Conservation (phyloP, 768 basidiomycete species). For the Daedalea quercina region DNA sequence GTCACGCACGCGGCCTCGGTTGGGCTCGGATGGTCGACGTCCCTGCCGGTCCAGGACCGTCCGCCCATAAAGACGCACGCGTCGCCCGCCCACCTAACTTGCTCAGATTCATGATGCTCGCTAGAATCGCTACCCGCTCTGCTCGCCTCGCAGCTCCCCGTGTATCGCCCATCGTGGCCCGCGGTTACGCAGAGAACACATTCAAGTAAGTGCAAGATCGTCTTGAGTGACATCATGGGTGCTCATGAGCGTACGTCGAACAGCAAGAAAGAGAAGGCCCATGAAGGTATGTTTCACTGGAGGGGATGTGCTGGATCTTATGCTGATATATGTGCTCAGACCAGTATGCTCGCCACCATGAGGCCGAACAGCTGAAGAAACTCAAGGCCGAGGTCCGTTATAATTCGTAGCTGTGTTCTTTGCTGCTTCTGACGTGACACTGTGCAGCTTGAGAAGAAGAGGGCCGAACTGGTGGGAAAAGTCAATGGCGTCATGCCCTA, state of each 20-base stretch:
- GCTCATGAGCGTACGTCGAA: conserved; percentile 8
- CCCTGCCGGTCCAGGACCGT: conserved; percentile 1
- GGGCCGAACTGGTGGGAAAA: conserved; percentile 24
- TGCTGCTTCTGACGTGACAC: background rate
- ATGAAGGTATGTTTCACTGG: conserved; percentile 43
- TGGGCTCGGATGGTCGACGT: conserved; percentile 16
- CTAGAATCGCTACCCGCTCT: conserved; percentile 27
- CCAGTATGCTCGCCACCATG: conserved; percentile 56
- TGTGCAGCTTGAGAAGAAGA: conserved; percentile 24
- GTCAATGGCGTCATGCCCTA: background rate
- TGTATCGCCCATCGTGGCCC: conserved; percentile 39
- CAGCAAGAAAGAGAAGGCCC: conserved; percentile 71
- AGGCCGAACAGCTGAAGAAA: conserved; percentile 51
- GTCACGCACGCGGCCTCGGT: conserved; percentile 19
- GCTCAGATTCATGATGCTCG: conserved; percentile 33
- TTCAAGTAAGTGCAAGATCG: conserved; percentile 44
- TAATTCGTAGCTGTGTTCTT: background rate
- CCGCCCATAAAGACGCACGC: conserved; percentile 5
- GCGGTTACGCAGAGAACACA: conserved; percentile 53
- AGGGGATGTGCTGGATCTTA: background rate
- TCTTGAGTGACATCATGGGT: background rate
- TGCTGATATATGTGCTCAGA: conserved; percentile 35
- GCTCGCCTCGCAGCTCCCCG: conserved; percentile 24
- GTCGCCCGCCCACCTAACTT: conserved; percentile 10
- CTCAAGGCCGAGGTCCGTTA: conserved; percentile 46